These are phyloP conservation scores for Boletus huronensis DNA, from an alignment of 768 basidiomycete genomes.

Conservation along the genomic window DNA sequence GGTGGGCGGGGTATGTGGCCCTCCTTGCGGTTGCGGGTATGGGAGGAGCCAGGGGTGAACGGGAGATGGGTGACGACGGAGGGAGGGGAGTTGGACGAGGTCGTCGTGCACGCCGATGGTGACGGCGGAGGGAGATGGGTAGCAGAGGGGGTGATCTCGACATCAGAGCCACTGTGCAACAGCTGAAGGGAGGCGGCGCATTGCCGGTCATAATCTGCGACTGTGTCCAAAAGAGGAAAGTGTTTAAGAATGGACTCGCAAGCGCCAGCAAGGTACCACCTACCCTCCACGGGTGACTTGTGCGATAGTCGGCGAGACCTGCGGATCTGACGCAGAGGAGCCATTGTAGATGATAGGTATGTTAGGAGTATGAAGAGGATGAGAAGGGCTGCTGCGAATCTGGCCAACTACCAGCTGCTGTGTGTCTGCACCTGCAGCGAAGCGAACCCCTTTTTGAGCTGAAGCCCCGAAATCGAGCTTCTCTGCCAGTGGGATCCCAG, in stretches of 20 bases:
- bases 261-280: constrained; percentile 16
- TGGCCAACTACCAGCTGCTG: constrained; percentile 4
- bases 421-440: constrained; percentile 5
- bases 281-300: constrained; percentile 36
- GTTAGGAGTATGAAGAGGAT: not conserved
- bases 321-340: constrained; percentile 33
- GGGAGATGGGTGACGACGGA: constrained; percentile 25
- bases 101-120: constrained; percentile 15
- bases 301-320: constrained; percentile 45
- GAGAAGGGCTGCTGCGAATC: not conserved
- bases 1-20: constrained; percentile 71
- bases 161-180: constrained; percentile 19
- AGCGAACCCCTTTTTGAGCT: constrained; percentile 30
- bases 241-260: constrained; percentile 31
- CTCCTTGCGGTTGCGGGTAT: constrained; percentile 38
- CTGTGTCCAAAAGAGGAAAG: constrained; percentile 35
- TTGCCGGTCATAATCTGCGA: constrained; percentile 28
- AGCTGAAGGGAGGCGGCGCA: constrained; percentile 20
- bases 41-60: constrained; percentile 35
- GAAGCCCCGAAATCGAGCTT: constrained; percentile 18
- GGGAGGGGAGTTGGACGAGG: constrained; percentile 16
- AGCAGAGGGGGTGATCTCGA: constrained; percentile 2
- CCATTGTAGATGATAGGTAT: constrained; percentile 21
- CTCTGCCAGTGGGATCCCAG: constrained; percentile 19
- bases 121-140: constrained; percentile 13